phyloP scores from a whole-genome alignment of 306 rosid genomes.

The Macrotyloma uniflorum region DNA sequence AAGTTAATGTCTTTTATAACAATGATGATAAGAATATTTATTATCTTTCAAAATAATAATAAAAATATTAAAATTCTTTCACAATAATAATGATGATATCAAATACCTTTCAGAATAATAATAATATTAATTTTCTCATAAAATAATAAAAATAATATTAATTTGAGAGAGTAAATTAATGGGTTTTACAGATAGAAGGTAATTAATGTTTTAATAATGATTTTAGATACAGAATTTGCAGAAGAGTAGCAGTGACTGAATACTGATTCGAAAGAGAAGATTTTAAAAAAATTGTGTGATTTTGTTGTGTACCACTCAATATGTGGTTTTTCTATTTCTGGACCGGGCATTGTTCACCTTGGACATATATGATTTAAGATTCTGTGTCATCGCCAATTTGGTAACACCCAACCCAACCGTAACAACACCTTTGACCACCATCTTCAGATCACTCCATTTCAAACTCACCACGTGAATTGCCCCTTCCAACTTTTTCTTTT shows the following conservation, averaged over 20 bases:
- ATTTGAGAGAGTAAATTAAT: not conserved
- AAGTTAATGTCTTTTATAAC: not conserved
- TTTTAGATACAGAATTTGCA: not conserved
- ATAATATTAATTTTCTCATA: too few species aligned
- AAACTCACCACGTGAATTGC: constrained; percentile 41
- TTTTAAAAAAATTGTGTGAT: not conserved
- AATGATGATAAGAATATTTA: too few species aligned
- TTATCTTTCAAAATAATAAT: too few species aligned
- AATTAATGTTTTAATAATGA: not conserved
- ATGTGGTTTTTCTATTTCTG: constrained; percentile 34
- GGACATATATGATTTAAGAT: constrained; percentile 37
- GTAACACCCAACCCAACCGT: not conserved
- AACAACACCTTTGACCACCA: constrained; percentile 44
- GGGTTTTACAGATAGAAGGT: not conserved
- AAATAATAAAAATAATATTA: not conserved
- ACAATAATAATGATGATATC: not conserved
- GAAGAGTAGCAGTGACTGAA: not conserved
- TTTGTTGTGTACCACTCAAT: not conserved
- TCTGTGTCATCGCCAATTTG: constrained; percentile 28
- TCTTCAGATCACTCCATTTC: not conserved
- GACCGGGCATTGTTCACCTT: constrained; percentile 35
- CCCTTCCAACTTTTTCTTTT: too few species aligned
- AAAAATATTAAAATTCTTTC: too few species aligned
- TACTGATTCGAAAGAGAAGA: not conserved
- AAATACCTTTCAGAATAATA: too few species aligned